Evolutionary conservation across 345 rosid genomes (phyloP).

Genomic region (Dovyalis caffra): DNA sequence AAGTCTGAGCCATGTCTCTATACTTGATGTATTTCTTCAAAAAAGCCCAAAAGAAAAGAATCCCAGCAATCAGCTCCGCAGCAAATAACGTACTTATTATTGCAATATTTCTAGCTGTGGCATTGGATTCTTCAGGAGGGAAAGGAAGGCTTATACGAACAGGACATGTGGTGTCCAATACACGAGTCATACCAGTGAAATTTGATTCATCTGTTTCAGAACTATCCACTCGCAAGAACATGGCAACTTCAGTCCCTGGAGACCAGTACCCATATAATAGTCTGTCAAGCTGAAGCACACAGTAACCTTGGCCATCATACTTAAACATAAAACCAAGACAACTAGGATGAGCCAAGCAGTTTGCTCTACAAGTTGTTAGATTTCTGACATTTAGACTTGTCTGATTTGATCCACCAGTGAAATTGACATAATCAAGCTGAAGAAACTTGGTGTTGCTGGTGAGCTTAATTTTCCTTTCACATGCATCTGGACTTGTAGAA

Average conservation of each 20-base stretch:
- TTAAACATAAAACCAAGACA: conserved; percentile 58
- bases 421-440: conserved; percentile 62
- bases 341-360: conserved; percentile 21
- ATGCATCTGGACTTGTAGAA: conserved; percentile 9
- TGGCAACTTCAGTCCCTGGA: conserved; percentile 43
- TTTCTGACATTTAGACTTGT: conserved; percentile 21
- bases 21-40: conserved; percentile 64
- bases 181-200: conserved; percentile 49
- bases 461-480: conserved; percentile 36
- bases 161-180: conserved; percentile 59
- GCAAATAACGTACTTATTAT: conserved; percentile 59
- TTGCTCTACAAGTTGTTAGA: conserved; percentile 34
- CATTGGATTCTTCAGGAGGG: conserved; percentile 50
- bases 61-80: conserved; percentile 58
- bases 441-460: conserved; percentile 37
- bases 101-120: conserved; percentile 47
- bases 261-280: conserved; percentile 60
- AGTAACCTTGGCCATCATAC: conserved; percentile 50
- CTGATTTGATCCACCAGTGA: conserved; percentile 42
- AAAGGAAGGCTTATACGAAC: conserved; percentile 53
- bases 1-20: conserved; percentile 67
- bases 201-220: conserved; percentile 35
- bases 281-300: conserved; percentile 43
- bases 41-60: conserved; percentile 54
- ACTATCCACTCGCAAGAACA: conserved; percentile 47